phyloP scores from a whole-genome alignment of 2,329 filamentous ascomycete species.

The Cyanodermella asteris region DNA sequence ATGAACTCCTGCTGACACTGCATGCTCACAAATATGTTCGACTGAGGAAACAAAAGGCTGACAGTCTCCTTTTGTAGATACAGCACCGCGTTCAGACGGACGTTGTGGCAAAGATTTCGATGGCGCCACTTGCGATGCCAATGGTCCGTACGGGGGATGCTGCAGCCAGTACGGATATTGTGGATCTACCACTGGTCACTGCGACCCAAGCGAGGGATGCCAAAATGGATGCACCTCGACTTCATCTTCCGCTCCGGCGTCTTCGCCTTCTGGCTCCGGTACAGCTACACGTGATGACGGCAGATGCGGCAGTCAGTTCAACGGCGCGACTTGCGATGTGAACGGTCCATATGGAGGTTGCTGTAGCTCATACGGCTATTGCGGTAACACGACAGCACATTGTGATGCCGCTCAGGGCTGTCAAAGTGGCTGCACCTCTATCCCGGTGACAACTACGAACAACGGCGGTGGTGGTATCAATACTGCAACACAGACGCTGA shows the following conservation, averaged over 20 bases:
- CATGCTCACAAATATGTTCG: too few species aligned
- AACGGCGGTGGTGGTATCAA: slow-evolving; percentile 1
- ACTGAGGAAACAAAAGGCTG: too few species aligned
- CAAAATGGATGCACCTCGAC: slow-evolving; percentile 17
- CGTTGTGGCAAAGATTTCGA: slow-evolving; percentile 20
- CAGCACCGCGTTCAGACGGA: slow-evolving; percentile 14
- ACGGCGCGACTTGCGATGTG: slow-evolving; percentile 18
- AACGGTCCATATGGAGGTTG: slow-evolving; percentile 18
- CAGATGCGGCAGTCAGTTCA: slow-evolving; percentile 13
- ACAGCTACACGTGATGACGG: slow-evolving; percentile 1
- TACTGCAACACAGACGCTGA: slow-evolving; percentile 1
- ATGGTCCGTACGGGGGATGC: slow-evolving; percentile 18
- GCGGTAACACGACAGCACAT: slow-evolving; percentile 7
- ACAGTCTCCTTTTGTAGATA: too few species aligned
- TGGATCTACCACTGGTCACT: slow-evolving; percentile 9
- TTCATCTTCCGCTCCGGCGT: background rate
- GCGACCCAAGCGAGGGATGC: slow-evolving; percentile 16
- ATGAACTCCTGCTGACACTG: too few species aligned
- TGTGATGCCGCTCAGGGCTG: slow-evolving; percentile 17
- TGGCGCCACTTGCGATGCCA: slow-evolving; percentile 18
- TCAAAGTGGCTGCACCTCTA: slow-evolving; percentile 17
- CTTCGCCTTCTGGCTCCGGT: slow-evolving; percentile 6
- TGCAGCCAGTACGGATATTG: slow-evolving; percentile 14
- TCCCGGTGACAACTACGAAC: slow-evolving; percentile 5
- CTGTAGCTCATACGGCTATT: slow-evolving; percentile 15